A percentile compares a stretch with the other conserved stretches of the same genome.
Evolutionary conservation across 257 asterid species (phyloP).

Genomic region (Galeopsis tetrahit): DNA sequence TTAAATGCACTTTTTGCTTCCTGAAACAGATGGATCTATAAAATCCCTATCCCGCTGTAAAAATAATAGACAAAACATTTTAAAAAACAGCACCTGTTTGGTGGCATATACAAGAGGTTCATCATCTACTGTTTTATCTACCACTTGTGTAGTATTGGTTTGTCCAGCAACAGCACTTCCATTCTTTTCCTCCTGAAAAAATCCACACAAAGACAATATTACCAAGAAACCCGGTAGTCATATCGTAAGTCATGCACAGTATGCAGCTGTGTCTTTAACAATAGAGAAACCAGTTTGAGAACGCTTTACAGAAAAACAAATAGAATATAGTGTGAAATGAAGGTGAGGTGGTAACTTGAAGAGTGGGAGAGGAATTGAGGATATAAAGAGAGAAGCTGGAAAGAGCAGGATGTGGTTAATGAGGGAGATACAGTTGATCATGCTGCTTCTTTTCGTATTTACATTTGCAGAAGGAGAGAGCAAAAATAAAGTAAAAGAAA

Average conservation of each 20-base stretch:
- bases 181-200: conserved; percentile 64
- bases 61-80: conserved; percentile 32
- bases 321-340: conserved; percentile 12
- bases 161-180: conserved; percentile 60
- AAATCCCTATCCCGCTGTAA: conserved; percentile 21
- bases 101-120: conserved; percentile 75
- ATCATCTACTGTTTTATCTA: conserved; percentile 71
- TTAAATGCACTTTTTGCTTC: conserved; percentile 97
- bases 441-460: no score
- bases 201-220: conserved; percentile 7
- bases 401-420: not conserved
- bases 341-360: not conserved
- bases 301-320: not conserved
- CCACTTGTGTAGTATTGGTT: conserved; percentile 51
- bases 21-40: conserved; percentile 45
- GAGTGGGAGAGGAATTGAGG: not conserved
- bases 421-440: not conserved
- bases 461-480: not conserved
- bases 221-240: not conserved
- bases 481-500: not conserved
- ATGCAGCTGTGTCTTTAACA: conserved; percentile 16
- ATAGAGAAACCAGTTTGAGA: conserved; percentile 2
- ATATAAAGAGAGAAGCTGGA: not conserved
- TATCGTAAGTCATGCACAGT: conserved; percentile 4
- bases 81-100: conserved; percentile 70